A percentile compares a stretch with the other conserved stretches of the same genome.
These are phyloP conservation scores for Lophiostoma macrostomum DNA, from an alignment of 495 filamentous ascomycete genomes.

Conservation along the genomic window DNA sequence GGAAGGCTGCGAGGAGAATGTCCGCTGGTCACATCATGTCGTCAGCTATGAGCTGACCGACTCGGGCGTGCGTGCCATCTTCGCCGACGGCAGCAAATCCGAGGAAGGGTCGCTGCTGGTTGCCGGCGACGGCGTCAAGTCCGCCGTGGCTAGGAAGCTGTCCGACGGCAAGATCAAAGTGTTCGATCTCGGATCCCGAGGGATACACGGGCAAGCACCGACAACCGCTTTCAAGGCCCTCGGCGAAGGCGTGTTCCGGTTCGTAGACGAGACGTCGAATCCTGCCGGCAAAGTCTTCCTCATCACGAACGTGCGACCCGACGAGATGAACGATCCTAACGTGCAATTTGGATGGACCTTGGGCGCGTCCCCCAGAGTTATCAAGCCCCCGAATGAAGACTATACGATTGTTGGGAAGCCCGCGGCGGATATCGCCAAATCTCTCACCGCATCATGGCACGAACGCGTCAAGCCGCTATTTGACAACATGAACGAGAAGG, in stretches of 20 bases:
- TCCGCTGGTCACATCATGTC: slow-evolving; percentile 50
- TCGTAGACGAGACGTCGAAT: slow-evolving; percentile 41
- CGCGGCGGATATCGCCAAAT: slow-evolving; percentile 52
- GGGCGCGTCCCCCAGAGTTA: slow-evolving; percentile 51
- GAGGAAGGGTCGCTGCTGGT: slow-evolving; percentile 51
- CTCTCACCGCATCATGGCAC: slow-evolving; percentile 49
- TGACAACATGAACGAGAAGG: slow-evolving; percentile 49
- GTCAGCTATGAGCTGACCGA: slow-evolving; percentile 48
- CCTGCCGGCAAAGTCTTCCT: slow-evolving; percentile 44
- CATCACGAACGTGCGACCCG: slow-evolving; percentile 55
- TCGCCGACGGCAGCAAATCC: slow-evolving; percentile 51
- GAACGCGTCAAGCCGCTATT: slow-evolving; percentile 49
- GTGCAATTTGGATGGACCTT: slow-evolving; percentile 56
- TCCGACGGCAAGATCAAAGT: slow-evolving; percentile 50
- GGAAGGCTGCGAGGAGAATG: slow-evolving; percentile 44
- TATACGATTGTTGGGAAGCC: slow-evolving; percentile 48
- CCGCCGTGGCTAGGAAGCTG: slow-evolving; percentile 48
- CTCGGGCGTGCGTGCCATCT: slow-evolving; percentile 48
- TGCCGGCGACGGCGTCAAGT: slow-evolving; percentile 57
- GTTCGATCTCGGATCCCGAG: slow-evolving; percentile 54
- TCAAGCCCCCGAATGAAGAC: slow-evolving; percentile 50
- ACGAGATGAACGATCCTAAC: slow-evolving; percentile 53
- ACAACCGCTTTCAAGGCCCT: slow-evolving; percentile 52
- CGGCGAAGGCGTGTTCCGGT: slow-evolving; percentile 52
- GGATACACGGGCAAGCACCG: slow-evolving; percentile 55